Evolutionary conservation across 225 moss, liverwort and hornwort species (phyloP), one percentile per base, ranked within the genome.

Genomic region (Straminergon stramineum): DNA sequence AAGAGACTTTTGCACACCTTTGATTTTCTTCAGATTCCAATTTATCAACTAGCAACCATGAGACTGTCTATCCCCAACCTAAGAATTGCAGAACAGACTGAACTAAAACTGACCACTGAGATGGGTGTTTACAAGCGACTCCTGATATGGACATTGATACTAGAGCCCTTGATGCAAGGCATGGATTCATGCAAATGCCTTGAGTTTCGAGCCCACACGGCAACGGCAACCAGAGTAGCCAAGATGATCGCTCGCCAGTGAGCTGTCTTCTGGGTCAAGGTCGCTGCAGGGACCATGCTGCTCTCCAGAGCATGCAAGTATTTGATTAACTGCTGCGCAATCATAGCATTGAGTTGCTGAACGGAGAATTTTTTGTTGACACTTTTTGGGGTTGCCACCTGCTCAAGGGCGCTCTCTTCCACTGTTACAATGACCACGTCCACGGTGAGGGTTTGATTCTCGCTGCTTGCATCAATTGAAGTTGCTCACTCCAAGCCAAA

Each of bases 151-250:
- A 93, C 88, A 63, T 92, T 91, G 78, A 93, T 92, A 16, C 45
- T 32, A 45, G 90, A 85, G 75, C 92, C 86, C 70, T 35, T 82
- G 51, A 92, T 64, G 89, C 58, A 63, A 64, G 93, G 93, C 89
- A 92, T 77, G 34, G 89, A 86, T 84, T 91, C 88, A 28, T 92
- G 91, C 80, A 93, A 89, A 45, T 93, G 89, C 82, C 82, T 93
- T 8, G 93, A 84, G 79, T 93, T 93, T 79, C 91, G 77, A 55
- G 92, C 92, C 93, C 93, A 93, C 67, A 93, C 63, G 15, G 61
- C 89, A 74, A 93, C 87, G 27, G 91, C 93, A 37, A 92, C 79
- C 53, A 93, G 65, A 84, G 93, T 93, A 85, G 92, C 93, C 85
- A 93, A 79, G 83, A 93, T 74, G 86, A 93, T 90, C 27, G 88